These are phyloP conservation scores for Hypoxylon rickii DNA, from an alignment of 495 filamentous ascomycete species.

Conservation along the genomic window DNA sequence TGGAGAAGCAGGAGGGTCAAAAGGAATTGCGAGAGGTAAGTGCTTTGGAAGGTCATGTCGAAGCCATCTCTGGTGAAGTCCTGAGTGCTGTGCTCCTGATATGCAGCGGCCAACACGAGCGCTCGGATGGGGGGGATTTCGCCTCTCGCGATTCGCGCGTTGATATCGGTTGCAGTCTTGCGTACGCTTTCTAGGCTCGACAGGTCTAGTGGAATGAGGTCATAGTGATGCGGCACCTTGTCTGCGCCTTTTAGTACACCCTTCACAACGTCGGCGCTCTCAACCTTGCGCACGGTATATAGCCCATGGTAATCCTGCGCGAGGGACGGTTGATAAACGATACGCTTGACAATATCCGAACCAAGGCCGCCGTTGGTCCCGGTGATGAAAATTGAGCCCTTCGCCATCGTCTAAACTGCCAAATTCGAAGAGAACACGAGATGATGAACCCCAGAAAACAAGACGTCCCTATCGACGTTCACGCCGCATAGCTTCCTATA, in stretches of 20 bases:
- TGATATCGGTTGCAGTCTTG: conserved; percentile 44
- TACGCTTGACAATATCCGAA: conserved; percentile 54
- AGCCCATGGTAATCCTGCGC: conserved; percentile 45
- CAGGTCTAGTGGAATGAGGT: conserved; percentile 49
- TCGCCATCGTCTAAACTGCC: conserved; percentile 22
- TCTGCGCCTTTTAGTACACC: conserved; percentile 37
- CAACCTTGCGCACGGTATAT: conserved; percentile 45
- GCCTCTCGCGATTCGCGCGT: conserved; percentile 40
- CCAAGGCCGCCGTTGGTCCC: conserved; percentile 56
- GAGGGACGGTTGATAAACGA: conserved; percentile 41
- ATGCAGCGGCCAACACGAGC: conserved; percentile 52
- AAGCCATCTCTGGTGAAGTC: conserved; percentile 44
- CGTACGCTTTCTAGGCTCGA: conserved; percentile 47
- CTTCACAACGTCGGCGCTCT: conserved; percentile 40
- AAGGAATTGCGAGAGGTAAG: conserved; percentile 51
- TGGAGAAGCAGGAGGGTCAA: conserved; percentile 49
- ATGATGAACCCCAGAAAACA: too few species aligned
- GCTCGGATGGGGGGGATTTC: conserved; percentile 49
- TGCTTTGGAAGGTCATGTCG: conserved; percentile 52
- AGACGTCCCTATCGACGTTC: background rate
- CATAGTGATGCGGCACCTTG: conserved; percentile 42
- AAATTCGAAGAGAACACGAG: background rate
- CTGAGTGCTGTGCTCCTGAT: conserved; percentile 39
- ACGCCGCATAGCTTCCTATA: background rate
- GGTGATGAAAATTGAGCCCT: conserved; percentile 58